phyloP scores from a whole-genome alignment of 805 yeast genomes.

The Starmerella apicola region DNA sequence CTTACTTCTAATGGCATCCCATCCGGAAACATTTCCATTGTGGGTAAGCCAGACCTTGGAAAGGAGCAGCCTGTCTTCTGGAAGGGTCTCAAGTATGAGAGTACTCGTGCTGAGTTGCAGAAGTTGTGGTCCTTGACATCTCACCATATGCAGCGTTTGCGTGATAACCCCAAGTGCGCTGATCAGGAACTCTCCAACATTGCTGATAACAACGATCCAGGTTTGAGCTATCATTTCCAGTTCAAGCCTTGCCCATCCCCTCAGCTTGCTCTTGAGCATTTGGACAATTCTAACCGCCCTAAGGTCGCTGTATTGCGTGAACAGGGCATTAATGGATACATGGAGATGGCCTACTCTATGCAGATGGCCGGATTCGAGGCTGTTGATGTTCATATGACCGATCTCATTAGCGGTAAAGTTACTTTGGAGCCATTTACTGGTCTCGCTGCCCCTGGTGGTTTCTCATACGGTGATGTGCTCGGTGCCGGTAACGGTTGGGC shows the following conservation, averaged over 20 bases:
- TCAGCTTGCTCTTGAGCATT: conserved; percentile 28
- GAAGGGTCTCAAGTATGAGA: conserved; percentile 32
- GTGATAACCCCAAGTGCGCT: conserved; percentile 89
- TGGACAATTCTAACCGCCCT: no score
- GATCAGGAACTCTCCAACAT: conserved; percentile 71
- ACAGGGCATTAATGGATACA: conserved; percentile 96
- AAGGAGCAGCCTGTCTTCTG: conserved; percentile 41
- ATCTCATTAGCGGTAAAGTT: conserved; percentile 61
- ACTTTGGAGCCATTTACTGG: conserved; percentile 67
- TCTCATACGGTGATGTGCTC: conserved; percentile 94
- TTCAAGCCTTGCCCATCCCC: conserved; percentile 36
- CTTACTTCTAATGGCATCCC: conserved; percentile 50
- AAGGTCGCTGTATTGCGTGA: conserved; percentile 93
- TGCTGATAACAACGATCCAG: conserved; percentile 76
- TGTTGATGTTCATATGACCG: conserved; percentile 96
- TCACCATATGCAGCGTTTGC: conserved; percentile 72
- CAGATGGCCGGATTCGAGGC: conserved; percentile 87
- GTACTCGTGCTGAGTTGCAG: conserved; percentile 61
- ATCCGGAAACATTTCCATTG: conserved; percentile 39
- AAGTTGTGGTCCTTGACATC: conserved; percentile 81
- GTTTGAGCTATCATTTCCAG: conserved; percentile 68
- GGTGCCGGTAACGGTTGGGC: conserved; percentile 99
- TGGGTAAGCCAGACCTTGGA: conserved; percentile 46
- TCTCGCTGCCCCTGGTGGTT: conserved; percentile 97
- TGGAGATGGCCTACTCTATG: conserved; percentile 97